Evolutionary conservation across 2,329 filamentous ascomycete species (phyloP), one percentile per base, ranked within the genome.

Genomic region (Dothideomycetes sp.): DNA sequence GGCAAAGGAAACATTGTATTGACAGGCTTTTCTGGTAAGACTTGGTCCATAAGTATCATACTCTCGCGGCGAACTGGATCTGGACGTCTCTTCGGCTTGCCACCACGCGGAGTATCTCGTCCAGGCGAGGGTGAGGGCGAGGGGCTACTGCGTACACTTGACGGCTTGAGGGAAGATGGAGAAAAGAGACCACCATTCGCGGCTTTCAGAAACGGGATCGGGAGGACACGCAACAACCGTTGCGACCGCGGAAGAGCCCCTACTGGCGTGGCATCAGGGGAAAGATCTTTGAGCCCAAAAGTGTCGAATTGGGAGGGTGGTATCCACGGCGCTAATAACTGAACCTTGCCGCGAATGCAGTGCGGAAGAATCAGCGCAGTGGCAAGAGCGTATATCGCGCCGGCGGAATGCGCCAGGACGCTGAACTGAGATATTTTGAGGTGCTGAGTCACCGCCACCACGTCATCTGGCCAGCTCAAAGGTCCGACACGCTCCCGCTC

Each of bases 181-280:
- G 79, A 84, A 79, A 98, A 89, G 63, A 96, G 95, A 43, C 83
- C 88, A 32, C 87, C 91, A 60, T 96, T 98, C 38, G 91, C 91
- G 1, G 88, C 88, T 59, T 88, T 94, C 27, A 98, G 70, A 27
- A 98, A 79, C 0, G 91, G 84, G 0, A 88, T 89, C 0, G 91
- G 91, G 0, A 98, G 69, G 0, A 87, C 86, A 16, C 91, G 79
- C 2, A 98, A 73, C 45, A 98, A 88, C 37, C 86, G 79, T 56
- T 98, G 91, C 1, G 86, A 86, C 4, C 89, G 87, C 3, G 91
- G 91, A 33, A 98, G 81, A 4, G 87, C 84, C 48, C 86, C 88
- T 1, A 80, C 81, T 0, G 88, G 88, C 12, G 51, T 44, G 7
- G 52, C 45, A 54, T 65, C 50, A 57, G 66, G 37, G 50, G 53